phyloP scores from a whole-genome alignment of 164 flowering plant species.

The Amborella trichopoda region DNA sequence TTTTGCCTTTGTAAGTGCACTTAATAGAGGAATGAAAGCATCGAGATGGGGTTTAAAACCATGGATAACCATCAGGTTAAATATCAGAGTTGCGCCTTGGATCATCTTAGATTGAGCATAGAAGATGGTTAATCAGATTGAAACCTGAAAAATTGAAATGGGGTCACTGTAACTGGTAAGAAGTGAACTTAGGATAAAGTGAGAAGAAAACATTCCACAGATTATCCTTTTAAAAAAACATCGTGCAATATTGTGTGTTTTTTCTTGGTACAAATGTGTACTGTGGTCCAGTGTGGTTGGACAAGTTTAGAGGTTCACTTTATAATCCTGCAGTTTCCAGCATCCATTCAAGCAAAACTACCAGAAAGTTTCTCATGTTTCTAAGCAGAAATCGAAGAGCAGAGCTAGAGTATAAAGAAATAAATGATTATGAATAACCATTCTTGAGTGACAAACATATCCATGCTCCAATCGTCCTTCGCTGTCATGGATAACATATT shows the following conservation, averaged over 20 bases:
- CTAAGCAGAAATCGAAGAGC: no score
- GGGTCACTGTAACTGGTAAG: slow-evolving; percentile 25
- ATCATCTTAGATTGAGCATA: slow-evolving; percentile 54
- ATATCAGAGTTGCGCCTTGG: slow-evolving; percentile 63
- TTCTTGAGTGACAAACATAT: no score
- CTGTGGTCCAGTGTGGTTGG: slow-evolving; percentile 64
- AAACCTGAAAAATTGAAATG: slow-evolving; percentile 46
- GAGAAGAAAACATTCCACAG: slow-evolving; percentile 47
- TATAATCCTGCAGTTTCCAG: no score
- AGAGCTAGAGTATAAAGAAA: no score
- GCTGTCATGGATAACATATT: no score
- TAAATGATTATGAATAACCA: no score
- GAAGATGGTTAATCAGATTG: slow-evolving; percentile 75
- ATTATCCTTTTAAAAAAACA: slow-evolving; percentile 52
- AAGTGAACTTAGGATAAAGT: slow-evolving; percentile 51
- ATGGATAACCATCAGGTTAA: slow-evolving; percentile 53
- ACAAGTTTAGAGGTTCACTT: no score
- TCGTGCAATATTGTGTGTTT: slow-evolving; percentile 47
- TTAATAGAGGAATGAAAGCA: slow-evolving; percentile 70
- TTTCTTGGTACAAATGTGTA: slow-evolving; percentile 42
- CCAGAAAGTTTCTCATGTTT: no score
- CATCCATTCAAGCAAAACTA: no score
- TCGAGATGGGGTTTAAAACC: slow-evolving; percentile 56
- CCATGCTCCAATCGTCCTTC: no score
- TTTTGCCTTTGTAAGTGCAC: slow-evolving; percentile 50